A percentile compares a stretch with the other conserved stretches of the same genome.
These are phyloP conservation scores for Begonia peltatifolia DNA, from an alignment of 306 rosid genomes.

Conservation along the genomic window DNA sequence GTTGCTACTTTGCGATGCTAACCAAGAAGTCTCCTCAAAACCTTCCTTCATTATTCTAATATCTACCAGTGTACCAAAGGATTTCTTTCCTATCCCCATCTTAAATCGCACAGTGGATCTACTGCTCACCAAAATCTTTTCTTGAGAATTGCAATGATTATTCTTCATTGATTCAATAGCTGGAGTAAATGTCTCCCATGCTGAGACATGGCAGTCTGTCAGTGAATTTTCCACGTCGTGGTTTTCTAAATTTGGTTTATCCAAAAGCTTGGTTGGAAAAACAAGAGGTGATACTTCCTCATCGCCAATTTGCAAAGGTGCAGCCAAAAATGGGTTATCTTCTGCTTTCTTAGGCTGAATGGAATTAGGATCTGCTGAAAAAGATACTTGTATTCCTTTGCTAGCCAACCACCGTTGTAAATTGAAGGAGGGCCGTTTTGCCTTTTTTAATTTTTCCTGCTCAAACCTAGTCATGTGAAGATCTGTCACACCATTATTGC, in stretches of 20 bases:
- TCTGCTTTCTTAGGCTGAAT: constrained; percentile 36
- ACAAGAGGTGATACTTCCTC: constrained; percentile 47
- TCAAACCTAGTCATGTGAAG: constrained; percentile 22
- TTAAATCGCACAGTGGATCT: constrained; percentile 53
- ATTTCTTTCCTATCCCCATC: constrained; percentile 46
- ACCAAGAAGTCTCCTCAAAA: constrained; percentile 32
- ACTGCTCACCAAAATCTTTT: constrained; percentile 24
- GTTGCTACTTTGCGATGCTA: constrained; percentile 25
- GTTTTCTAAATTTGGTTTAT: constrained; percentile 13
- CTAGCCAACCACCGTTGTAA: constrained; percentile 32
- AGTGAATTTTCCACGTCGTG: constrained; percentile 19
- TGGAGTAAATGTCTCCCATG: constrained; percentile 19
- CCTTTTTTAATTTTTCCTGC: constrained; percentile 23
- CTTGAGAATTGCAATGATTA: constrained; percentile 22
- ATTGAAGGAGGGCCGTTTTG: constrained; percentile 26
- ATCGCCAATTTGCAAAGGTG: constrained; percentile 58
- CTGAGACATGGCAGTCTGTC: neutral
- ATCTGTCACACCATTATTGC: constrained; percentile 26
- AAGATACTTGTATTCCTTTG: constrained; percentile 31
- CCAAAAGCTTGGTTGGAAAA: constrained; percentile 42
- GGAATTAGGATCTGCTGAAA: constrained; percentile 19
- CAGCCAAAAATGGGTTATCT: constrained; percentile 57
- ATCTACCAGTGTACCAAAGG: constrained; percentile 24
- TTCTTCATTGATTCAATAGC: constrained; percentile 61
- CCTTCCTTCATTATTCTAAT: constrained; percentile 23